Evolutionary conservation across 2,329 filamentous ascomycete species (phyloP).

Genomic region (Colletotrichum plurivorum): DNA sequence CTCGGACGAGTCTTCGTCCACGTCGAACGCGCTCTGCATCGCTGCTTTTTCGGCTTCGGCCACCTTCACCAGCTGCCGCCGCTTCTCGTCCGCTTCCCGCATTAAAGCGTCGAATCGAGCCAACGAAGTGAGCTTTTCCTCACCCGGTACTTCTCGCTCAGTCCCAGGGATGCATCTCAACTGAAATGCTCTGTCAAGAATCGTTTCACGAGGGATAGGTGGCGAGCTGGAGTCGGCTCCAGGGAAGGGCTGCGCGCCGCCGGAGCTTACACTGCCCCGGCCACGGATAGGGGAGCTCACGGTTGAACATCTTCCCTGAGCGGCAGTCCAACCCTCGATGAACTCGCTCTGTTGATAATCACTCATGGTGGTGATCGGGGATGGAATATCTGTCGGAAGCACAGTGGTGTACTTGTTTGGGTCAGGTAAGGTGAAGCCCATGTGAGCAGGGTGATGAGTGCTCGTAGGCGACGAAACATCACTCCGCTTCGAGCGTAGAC

Average conservation of each 20-base stretch:
- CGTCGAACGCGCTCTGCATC: slow-evolving; percentile 66
- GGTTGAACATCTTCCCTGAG: slow-evolving; percentile 71
- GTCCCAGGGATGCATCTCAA: slow-evolving; percentile 74
- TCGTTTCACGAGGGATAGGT: slow-evolving; percentile 72
- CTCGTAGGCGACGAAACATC: slow-evolving; percentile 73
- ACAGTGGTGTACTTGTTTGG: slow-evolving; percentile 65
- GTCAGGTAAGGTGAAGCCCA: slow-evolving; percentile 55
- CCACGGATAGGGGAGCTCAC: slow-evolving; percentile 70
- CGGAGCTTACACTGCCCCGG: slow-evolving; percentile 69
- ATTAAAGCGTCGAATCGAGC: slow-evolving; percentile 77
- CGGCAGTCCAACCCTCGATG: slow-evolving; percentile 73
- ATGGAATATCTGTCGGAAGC: slow-evolving; percentile 67
- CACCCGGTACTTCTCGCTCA: slow-evolving; percentile 66
- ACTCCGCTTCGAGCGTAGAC: slow-evolving; percentile 73
- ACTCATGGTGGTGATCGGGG: slow-evolving; percentile 66
- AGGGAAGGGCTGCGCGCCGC: slow-evolving; percentile 53
- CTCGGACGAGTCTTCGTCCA: slow-evolving; percentile 62
- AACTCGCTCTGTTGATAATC: slow-evolving; percentile 70
- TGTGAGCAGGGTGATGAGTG: slow-evolving; percentile 58
- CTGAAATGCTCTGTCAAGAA: slow-evolving; percentile 77
- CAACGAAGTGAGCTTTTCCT: slow-evolving; percentile 75
- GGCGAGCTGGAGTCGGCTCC: slow-evolving; percentile 64
- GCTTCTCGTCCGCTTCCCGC: slow-evolving; percentile 70
- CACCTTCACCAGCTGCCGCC: slow-evolving; percentile 56
- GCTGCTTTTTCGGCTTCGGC: slow-evolving; percentile 48